Base-by-base conservation (phyloP, 768 basidiomycete species). In the Strobilomyces confusus region DNA sequence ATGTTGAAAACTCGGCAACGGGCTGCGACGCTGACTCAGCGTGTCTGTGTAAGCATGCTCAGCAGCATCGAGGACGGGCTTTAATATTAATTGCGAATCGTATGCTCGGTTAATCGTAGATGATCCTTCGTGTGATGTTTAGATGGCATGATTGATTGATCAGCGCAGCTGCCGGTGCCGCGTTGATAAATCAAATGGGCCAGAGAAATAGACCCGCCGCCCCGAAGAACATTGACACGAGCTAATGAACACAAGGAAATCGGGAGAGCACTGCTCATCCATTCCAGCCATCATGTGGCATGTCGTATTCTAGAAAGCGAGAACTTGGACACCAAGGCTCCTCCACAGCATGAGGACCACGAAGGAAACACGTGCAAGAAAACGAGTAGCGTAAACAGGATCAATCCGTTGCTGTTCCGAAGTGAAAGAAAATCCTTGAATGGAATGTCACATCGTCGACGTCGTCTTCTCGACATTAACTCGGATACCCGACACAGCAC, bases 401-500 rank as follows among this genome's bases (percentile, higher is more conserved):
- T 60, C 66, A 68, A 70, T 57, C 59, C 58, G 54, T 55, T 59
- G 61, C 56, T 56, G 57, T 60, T 58, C 64, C 59, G 59, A 62
- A 63, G 51, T 48, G 42, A 63, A 52, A 42, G 30, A 37, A 58
- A 58, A 57, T 37, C 22, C 40, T 37, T 26, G 44, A 48, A 44
- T 49, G 47, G 30, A 44, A 29, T 45, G 19, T 67, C 63, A 82
- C 63, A 80, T 73, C 48, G 75, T 77, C 46, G 76, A 73, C 22
- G 79, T 80, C 42, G 76, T 76, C 68, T 80, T 83, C 66, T 86
- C 83, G 17, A 87, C 76, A 54, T 86, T 77, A 20, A 86, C 77
- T 51, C 79, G 74, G 55, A 86, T 82, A 11, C 82, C 80, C 38
- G 64, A 55, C 48, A 63, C 40, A 23, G 52, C 55, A 20, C 58